Percentiles rank a stretch among this genome's conserved stretches.
phyloP scores from a whole-genome alignment of 2,329 filamentous ascomycete genomes.

The Diaporthe longicolla region DNA sequence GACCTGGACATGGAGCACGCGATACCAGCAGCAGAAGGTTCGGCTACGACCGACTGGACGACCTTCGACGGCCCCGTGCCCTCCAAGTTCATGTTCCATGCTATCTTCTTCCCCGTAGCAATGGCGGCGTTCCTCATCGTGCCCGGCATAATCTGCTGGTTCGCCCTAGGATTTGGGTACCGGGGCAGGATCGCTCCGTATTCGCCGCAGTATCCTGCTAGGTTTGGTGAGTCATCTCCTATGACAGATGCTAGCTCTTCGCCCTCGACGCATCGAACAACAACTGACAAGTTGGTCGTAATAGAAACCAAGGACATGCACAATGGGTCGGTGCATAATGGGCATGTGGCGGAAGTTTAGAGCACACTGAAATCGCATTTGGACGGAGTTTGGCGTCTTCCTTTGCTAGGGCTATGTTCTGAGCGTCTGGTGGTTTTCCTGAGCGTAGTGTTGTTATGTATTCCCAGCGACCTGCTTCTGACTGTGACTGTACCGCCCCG shows the following conservation, averaged over 20 bases:
- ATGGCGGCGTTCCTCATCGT: slow-evolving; percentile 38
- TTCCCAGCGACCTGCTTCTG: neutral
- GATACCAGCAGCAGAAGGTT: slow-evolving; percentile 31
- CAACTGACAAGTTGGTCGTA: neutral
- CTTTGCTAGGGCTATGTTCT: neutral
- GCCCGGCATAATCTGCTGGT: slow-evolving; percentile 37
- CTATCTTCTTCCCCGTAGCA: slow-evolving; percentile 34
- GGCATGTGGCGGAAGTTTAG: slow-evolving; percentile 16
- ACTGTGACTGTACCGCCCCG: neutral
- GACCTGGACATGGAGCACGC: slow-evolving; percentile 34
- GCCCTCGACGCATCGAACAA: neutral
- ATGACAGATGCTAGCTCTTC: neutral
- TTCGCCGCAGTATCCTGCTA: slow-evolving; percentile 29
- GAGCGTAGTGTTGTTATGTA: slow-evolving; percentile 2
- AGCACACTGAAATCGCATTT: neutral
- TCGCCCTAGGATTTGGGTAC: slow-evolving; percentile 14
- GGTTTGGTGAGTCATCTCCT: slow-evolving; percentile 9
- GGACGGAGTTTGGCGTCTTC: slow-evolving; percentile 2
- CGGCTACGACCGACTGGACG: slow-evolving; percentile 40
- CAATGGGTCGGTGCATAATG: slow-evolving; percentile 12
- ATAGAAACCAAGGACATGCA: slow-evolving; percentile 13
- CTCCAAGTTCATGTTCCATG: slow-evolving; percentile 25
- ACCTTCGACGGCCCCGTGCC: slow-evolving; percentile 36
- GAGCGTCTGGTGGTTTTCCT: neutral
- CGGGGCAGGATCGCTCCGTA: slow-evolving; percentile 37